Conservation (phyloP, 179 eudicot genomes). For the Beta lomatogona region DNA sequence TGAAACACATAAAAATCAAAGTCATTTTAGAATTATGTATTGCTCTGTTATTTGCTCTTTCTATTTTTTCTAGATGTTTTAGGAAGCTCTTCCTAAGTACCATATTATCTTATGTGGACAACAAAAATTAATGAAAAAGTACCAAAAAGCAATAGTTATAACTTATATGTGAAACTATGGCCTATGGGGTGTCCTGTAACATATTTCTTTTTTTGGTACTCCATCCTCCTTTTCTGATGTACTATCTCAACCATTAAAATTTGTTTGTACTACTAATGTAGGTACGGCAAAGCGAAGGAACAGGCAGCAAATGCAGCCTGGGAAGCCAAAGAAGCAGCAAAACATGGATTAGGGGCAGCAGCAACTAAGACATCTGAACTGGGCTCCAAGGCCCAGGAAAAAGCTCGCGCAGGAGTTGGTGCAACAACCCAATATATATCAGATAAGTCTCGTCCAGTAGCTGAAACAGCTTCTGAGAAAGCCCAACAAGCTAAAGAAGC, state of each 20-base stretch:
- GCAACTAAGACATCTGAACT: conserved; percentile 26
- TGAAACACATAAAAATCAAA: too few species aligned
- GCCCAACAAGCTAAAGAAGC: conserved; percentile 40
- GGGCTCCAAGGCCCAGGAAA: conserved; percentile 32
- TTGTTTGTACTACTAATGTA: not conserved
- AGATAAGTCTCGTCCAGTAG: conserved; percentile 33
- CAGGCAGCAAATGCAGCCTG: conserved; percentile 19
- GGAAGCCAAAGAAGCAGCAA: conserved; percentile 41
- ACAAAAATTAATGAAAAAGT: too few species aligned
- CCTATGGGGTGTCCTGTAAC: too few species aligned
- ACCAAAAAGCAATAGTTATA: too few species aligned
- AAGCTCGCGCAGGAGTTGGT: conserved; percentile 23
- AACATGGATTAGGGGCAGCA: conserved; percentile 31
- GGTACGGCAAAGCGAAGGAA: conserved; percentile 36
- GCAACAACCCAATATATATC: conserved; percentile 34
- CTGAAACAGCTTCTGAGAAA: conserved; percentile 38
- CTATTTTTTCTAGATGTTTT: too few species aligned
- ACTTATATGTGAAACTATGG: too few species aligned
- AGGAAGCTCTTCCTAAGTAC: too few species aligned
- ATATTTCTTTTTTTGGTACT: too few species aligned
- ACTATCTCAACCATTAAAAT: not conserved
- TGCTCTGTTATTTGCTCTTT: too few species aligned
- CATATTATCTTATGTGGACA: too few species aligned
- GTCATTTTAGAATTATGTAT: too few species aligned
- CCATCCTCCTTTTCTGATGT: not conserved